phyloP scores from a whole-genome alignment of 2,329 filamentous ascomycete species.

The Dactylellina parvicollis region DNA sequence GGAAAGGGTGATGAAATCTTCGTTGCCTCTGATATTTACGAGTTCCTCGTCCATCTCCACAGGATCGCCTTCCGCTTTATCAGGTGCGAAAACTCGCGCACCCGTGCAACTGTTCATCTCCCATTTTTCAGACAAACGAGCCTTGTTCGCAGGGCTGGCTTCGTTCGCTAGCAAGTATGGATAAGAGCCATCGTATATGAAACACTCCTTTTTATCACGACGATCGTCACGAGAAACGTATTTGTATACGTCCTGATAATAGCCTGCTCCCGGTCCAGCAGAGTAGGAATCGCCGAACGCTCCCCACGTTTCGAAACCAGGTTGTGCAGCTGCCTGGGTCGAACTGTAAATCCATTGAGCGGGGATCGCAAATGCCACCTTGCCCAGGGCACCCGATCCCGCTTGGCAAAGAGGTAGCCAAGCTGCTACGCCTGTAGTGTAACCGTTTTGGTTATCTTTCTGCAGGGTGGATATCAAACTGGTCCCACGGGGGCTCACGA shows the following conservation, averaged over 20 bases:
- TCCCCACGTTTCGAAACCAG: neutral
- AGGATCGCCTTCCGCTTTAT: neutral
- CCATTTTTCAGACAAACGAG: neutral
- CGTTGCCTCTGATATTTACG: neutral
- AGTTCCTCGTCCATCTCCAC: slow-evolving; percentile 5
- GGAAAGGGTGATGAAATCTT: slow-evolving; percentile 26
- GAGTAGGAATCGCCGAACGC: slow-evolving; percentile 26
- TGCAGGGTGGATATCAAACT: neutral
- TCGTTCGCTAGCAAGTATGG: neutral
- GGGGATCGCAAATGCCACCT: neutral
- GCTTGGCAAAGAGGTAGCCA: slow-evolving; percentile 16
- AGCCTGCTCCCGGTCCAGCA: slow-evolving; percentile 11
- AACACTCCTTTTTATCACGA: slow-evolving; percentile 10
- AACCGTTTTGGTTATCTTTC: slow-evolving; percentile 25
- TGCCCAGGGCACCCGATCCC: slow-evolving; percentile 11
- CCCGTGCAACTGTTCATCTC: slow-evolving; percentile 17
- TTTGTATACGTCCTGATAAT: slow-evolving; percentile 5
- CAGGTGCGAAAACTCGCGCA: neutral
- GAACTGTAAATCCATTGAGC: neutral
- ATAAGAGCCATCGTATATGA: slow-evolving; percentile 16
- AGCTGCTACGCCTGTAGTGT: slow-evolving; percentile 5
- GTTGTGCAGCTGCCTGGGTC: neutral
- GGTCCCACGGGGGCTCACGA: slow-evolving; percentile 53
- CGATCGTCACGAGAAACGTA: neutral
- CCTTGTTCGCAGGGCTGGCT: neutral